Base-by-base conservation (phyloP, 768 basidiomycete genomes). In the Suillus hirtellus region DNA sequence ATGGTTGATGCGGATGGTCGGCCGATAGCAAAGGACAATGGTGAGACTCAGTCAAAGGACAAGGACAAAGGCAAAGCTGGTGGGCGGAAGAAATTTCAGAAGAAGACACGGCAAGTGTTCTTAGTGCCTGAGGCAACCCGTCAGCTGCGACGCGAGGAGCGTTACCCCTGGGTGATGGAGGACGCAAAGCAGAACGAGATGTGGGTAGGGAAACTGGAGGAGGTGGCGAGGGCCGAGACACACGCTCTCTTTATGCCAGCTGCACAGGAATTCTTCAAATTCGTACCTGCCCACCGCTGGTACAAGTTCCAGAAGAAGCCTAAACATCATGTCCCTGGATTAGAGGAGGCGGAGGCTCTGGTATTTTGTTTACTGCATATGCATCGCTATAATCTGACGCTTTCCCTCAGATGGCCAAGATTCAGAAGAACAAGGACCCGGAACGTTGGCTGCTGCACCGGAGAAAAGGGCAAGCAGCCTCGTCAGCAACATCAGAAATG, bases 131-230 rank as follows among this genome's bases (percentile, higher is more conserved):
- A 95, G 61, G 88, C 88, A 44, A 81, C 85, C 59, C 80, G 93
- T 67, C 89, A 92, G 76, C 79, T 95, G 69, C 81, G 90, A 73
- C 84, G 84, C 70, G 94, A 96, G 77, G 94, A 96, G 77, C 80
- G 91, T 66, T 92, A 91, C 75, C 94, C 94, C 2, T 96, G 94
- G 94, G 89, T 96, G 44, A 85, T 95, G 79, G 94, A 96, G 78
- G 93, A 94, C 72, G 84, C 82, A 43, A 81, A 81, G 21, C 82
- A 85, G 59, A 78, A 81, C 62, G 92, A 95, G 76, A 73, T 86
- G 15, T 96, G 94, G 94, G 81, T 86, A 44, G 94, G 89, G 8
- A 84, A 89, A 73, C 81, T 95, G 79, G 92, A 95, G 75, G 92
- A 95, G 64, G 82, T 86, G 19, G 77, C 80, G 12, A 92, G 85